Base-by-base conservation (phyloP, 257 asterid species). In the Nicotiana obtusifolia region DNA sequence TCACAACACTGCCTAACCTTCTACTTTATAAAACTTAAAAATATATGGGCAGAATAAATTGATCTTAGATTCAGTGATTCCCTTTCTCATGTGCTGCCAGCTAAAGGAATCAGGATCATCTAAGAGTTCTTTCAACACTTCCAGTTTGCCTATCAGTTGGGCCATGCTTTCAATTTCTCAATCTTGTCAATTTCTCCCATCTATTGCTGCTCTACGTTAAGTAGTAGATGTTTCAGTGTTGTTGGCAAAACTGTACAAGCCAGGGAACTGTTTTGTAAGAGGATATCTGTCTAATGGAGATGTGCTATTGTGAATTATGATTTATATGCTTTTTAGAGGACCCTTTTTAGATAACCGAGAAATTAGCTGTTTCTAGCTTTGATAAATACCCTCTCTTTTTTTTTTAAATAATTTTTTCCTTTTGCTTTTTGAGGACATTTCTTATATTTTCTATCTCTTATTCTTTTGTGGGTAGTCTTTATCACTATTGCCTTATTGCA, bases 401-500 rank as follows among this genome's bases (percentile, higher is more conserved):
- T 64, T n/a, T 6, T 71, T 20, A 13, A 22, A 13, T 71, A 1
- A 0, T 10, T 22, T 22, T 44, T 64, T 41, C 3, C 14, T 6
- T 13, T 71, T 71, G 78, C n/a, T 44, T 49, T 53, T 75, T 24
- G 44, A 33, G 44, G 10, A 49, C 10, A 1, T 26, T 49, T 75
- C 61, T 75, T 24, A 26, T 41, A 24, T 75, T 49, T 49, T 33
- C 44, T 26, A 15, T 49, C 62, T 26, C 62, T 73, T 24, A 14
- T 69, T 69, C 33, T 71, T 71, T 20, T 71, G 78, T 44, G 24
- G 60, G 59, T 44, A 78, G 26, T 66, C 53, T 57, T 60, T 26
- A 37, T 57, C 24, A 68, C n/a, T 57, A 30, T 75, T 11, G 53
- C 71, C 61, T 64, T 82, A 61, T 81, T 83, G 61, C 88, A 87